These are phyloP conservation scores for Boletus pseudopeckii DNA, from an alignment of 768 basidiomycete species.

Conservation along the genomic window DNA sequence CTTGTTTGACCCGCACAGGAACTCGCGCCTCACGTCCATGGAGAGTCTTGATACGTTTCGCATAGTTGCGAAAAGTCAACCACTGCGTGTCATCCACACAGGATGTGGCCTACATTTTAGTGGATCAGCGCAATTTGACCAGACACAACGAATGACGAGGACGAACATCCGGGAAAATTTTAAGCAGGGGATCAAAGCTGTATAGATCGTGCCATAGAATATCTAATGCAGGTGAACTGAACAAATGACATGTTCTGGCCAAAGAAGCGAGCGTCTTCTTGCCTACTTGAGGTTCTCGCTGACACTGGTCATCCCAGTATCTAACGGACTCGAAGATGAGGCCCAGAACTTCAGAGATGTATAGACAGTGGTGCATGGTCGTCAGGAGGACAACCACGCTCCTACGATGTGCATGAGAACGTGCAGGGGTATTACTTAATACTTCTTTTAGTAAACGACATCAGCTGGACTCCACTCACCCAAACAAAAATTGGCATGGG, in stretches of 20 bases:
- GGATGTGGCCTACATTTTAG: not conserved
- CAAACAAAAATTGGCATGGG: not conserved
- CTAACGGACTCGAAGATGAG: constrained; percentile 1
- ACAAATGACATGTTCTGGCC: constrained; percentile 10
- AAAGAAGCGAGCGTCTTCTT: constrained; percentile 9
- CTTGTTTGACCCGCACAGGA: not conserved
- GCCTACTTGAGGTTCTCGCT: not conserved
- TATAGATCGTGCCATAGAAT: constrained; percentile 12
- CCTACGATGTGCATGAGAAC: not conserved
- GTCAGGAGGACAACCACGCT: not conserved
- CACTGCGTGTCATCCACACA: constrained; percentile 12
- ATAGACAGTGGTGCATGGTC: constrained; percentile 38
- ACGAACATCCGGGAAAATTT: constrained; percentile 4
- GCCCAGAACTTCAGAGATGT: constrained; percentile 9
- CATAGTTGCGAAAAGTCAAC: constrained; percentile 21
- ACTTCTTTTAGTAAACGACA: not conserved
- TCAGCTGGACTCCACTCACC: not conserved
- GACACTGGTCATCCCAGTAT: not conserved
- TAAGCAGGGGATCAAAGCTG: constrained; percentile 10
- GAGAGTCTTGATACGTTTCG: constrained; percentile 20
- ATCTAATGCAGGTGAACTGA: constrained; percentile 15
- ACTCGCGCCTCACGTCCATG: not conserved
- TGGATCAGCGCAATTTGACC: not conserved
- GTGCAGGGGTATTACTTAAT: not conserved
- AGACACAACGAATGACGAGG: not conserved